These are phyloP conservation scores for Candida namnaoensis DNA, from an alignment of 805 yeast genomes.

Conservation along the genomic window DNA sequence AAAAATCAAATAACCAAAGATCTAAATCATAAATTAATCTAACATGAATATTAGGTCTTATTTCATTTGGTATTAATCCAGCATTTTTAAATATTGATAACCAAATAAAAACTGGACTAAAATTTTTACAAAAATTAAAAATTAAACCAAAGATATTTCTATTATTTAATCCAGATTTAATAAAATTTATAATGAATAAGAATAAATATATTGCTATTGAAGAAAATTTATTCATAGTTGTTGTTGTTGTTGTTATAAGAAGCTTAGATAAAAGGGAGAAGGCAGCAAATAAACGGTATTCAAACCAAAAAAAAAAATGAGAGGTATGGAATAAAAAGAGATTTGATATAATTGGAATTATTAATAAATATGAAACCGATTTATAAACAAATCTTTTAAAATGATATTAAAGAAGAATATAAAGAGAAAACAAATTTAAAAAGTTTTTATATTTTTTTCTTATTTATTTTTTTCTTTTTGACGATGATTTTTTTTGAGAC, in stretches of 20 bases:
- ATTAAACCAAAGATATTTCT: constrained; percentile 29
- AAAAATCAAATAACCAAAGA: constrained; percentile 25
- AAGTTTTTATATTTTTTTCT: too few relatives aligned
- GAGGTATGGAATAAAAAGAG: too few relatives aligned
- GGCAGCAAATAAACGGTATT: too few relatives aligned
- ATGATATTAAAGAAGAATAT: too few relatives aligned
- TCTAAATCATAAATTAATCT: constrained; percentile 36
- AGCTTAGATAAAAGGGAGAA: too few relatives aligned
- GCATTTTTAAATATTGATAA: constrained; percentile 50
- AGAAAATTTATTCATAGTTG: neutral
- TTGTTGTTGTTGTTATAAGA: neutral
- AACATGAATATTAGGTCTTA: constrained; percentile 46
- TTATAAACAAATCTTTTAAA: too few relatives aligned
- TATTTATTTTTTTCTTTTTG: too few relatives aligned
- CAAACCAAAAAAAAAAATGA: too few relatives aligned
- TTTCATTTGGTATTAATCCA: constrained; percentile 40
- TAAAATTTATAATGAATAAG: constrained; percentile 1
- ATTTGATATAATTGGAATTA: too few relatives aligned
- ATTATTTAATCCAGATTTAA: constrained; percentile 19
- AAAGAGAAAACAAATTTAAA: too few relatives aligned
- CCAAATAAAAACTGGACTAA: constrained; percentile 48
- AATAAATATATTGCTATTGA: neutral
- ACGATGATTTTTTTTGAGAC: too few relatives aligned
- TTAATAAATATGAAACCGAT: too few relatives aligned
- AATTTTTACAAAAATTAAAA: constrained; percentile 38